Evolutionary conservation across 1,284 basidiomycete species (phyloP).

Genomic region (Ustilago loliicola): DNA sequence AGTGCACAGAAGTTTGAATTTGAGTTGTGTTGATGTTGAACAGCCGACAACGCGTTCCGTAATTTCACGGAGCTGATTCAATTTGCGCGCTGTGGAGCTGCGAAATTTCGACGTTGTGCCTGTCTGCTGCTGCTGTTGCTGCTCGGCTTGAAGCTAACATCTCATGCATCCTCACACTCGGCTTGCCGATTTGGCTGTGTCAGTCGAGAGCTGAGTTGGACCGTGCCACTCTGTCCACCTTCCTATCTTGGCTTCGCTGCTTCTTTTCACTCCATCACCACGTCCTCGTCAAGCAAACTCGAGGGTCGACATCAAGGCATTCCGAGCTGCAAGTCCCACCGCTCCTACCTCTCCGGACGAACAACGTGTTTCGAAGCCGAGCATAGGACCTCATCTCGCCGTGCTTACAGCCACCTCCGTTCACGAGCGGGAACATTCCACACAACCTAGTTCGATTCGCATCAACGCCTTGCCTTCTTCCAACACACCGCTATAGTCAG

Average conservation of each 20-base stretch:
- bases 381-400: neutral
- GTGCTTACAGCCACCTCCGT: neutral
- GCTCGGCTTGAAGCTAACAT: neutral
- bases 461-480: neutral
- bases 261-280: neutral
- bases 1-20: too few species aligned
- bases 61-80: neutral
- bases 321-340: neutral
- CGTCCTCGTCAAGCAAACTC: conserved; percentile 3
- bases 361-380: neutral
- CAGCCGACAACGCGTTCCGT: neutral
- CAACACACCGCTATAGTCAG: neutral
- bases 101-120: neutral
- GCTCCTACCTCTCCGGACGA: neutral
- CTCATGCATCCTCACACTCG: too few species aligned
- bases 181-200: conserved; percentile 9
- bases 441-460: neutral
- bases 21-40: neutral
- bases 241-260: neutral
- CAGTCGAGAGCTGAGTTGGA: conserved; percentile 8
- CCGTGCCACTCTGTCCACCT: conserved; percentile 1
- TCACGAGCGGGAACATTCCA: neutral
- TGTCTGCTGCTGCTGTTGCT: too few species aligned
- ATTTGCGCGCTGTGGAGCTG: neutral
- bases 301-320: neutral